phyloP scores from a whole-genome alignment of 1,139 yeast genomes.

The Kodamaea arcana region DNA sequence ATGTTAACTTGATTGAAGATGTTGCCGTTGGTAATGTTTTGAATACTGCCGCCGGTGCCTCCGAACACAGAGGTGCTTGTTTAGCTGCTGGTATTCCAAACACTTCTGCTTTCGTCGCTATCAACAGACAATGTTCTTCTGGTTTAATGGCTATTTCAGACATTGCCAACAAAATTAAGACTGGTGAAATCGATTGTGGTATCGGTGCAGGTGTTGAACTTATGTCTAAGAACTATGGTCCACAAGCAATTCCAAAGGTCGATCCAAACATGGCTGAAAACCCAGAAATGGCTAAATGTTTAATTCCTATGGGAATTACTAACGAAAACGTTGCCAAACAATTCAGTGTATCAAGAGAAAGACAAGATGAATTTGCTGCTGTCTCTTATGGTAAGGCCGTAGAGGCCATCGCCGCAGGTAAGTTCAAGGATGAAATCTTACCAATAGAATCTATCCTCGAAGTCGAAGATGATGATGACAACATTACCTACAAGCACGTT shows the following conservation, averaged over 20 bases:
- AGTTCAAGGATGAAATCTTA: constrained; percentile 79
- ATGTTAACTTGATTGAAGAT: constrained; percentile 68
- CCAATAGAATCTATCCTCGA: constrained; percentile 60
- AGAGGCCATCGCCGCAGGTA: constrained; percentile 63
- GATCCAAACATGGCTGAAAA: constrained; percentile 44
- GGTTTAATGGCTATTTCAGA: constrained; percentile 89
- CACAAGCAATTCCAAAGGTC: constrained; percentile 61
- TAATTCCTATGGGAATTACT: constrained; percentile 90
- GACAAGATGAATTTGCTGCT: constrained; percentile 87
- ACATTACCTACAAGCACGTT: constrained; percentile 36
- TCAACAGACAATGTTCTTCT: constrained; percentile 93
- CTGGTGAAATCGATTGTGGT: constrained; percentile 89
- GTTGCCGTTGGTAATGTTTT: constrained; percentile 86
- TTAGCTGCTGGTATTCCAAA: constrained; percentile 49
- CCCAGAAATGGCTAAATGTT: constrained; percentile 56
- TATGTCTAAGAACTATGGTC: constrained; percentile 82
- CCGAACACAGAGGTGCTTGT: constrained; percentile 80
- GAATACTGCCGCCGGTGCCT: constrained; percentile 88
- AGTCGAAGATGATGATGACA: constrained; percentile 49
- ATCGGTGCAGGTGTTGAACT: constrained; percentile 91
- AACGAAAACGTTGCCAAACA: constrained; percentile 71
- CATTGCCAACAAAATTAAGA: constrained; percentile 79
- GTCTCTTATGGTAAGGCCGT: constrained; percentile 81
- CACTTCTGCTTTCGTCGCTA: constrained; percentile 70
- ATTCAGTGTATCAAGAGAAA: constrained; percentile 60